Base-by-base conservation (phyloP, 306 rosid genomes). In the Rosa chinensis region DNA sequence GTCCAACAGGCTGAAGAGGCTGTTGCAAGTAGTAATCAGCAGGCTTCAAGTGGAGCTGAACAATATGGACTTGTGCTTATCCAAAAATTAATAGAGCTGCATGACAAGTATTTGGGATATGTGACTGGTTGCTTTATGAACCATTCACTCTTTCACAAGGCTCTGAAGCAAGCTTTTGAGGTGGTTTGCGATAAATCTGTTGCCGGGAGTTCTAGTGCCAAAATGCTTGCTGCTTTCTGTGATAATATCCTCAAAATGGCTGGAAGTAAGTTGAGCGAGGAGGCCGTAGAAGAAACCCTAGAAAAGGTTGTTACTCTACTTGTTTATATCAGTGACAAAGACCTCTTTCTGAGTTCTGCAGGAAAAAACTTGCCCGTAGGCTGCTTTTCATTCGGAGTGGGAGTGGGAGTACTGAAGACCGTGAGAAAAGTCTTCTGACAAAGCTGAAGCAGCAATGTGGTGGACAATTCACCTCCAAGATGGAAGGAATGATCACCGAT, bases 341-440 rank as follows among this genome's bases (percentile, higher is more conserved):
- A 93, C 81, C 79, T 93, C 73, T 93, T 89, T 83, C 92, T 23
- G 97, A 91, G 81, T 93, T 93, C 76, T 93, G 17, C 84, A 92
- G 95, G 86, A 92, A 92, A 81, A 92, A 90, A 88, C 93, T 92
- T 55, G 96, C 96, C 21, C 90, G 93, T 4, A 84, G 97, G 56
- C 87, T 92, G 25, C 97, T 90, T 83, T 92, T 88, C 74, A 93
- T 86, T 72, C 61, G 3, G 37, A 32, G 3, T 32, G 37, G 37
- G 37, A 32, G 37, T 32, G 37, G 3, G 37, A 32, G 37, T 32
- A 32, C 3, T 32, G 3, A 32, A 32, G 37, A 32, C 37, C 90
- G 85, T 77, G 94, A 92, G 84, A 92, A 73, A 74, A 73, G 86
- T 77, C 82, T 90, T 70, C 82, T 92, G 73, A 85, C 88, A 6